A percentile compares a stretch with the other conserved stretches of the same genome.
phyloP scores from a whole-genome alignment of 768 basidiomycete species.

The Russula griseocarnosa region DNA sequence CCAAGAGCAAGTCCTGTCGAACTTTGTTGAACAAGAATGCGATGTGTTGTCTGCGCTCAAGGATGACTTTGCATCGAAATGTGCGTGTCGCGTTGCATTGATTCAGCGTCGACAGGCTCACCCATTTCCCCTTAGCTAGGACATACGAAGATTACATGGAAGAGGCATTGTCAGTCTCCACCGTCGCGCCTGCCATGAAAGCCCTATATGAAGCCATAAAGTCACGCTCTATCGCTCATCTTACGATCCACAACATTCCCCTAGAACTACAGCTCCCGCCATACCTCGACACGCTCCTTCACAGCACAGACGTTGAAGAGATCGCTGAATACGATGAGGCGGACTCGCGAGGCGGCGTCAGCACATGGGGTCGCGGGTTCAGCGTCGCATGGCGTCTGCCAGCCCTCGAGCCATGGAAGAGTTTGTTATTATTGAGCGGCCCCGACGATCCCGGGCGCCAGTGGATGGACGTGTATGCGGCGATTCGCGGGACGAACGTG shows the following conservation, averaged over 20 bases:
- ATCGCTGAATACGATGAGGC: slow-evolving; percentile 44
- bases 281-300: slow-evolving; percentile 65
- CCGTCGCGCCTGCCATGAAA: slow-evolving; percentile 77
- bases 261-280: slow-evolving; percentile 87
- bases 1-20: slow-evolving; percentile 82
- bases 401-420: slow-evolving; percentile 86
- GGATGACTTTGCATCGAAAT: slow-evolving; percentile 64
- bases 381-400: slow-evolving; percentile 71
- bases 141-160: slow-evolving; percentile 52
- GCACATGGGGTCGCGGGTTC: slow-evolving; percentile 64
- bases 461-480: slow-evolving; percentile 51
- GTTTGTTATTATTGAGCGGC: slow-evolving; percentile 70
- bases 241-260: slow-evolving; percentile 73
- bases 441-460: slow-evolving; percentile 43
- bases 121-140: slow-evolving; percentile 42
- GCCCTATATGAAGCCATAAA: slow-evolving; percentile 76
- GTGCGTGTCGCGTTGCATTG: slow-evolving; percentile 35
- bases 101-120: not conserved
- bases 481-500: slow-evolving; percentile 55
- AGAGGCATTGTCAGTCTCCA: slow-evolving; percentile 60
- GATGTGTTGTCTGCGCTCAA: slow-evolving; percentile 64
- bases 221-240: slow-evolving; percentile 66
- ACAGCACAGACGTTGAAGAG: slow-evolving; percentile 57
- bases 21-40: slow-evolving; percentile 82
- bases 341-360: slow-evolving; percentile 48